Evolutionary conservation across 2,329 filamentous ascomycete species (phyloP), one percentile per base, ranked within the genome.

Genomic region (Aspergillus ibericus): DNA sequence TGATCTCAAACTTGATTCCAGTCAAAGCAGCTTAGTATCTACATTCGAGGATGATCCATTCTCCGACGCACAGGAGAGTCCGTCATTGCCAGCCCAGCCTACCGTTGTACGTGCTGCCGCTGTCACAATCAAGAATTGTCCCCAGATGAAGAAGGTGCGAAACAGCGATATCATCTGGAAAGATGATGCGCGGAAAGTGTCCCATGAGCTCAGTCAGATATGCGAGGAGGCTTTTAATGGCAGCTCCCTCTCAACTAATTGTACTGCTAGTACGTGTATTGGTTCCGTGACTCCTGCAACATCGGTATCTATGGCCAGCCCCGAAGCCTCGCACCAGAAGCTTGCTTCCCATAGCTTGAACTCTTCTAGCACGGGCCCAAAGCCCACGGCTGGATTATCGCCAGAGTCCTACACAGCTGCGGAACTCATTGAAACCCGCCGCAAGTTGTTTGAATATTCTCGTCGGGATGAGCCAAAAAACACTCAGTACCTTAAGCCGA

Each of bases 191-290:
- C 84, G 91, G 6, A 88, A 93, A 66, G 89, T 96, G 58, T 96
- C 92, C 66, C 86, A 85, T 67, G 92, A 92, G 67, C 87, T 97
- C 61, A 91, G 92, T 51, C 91, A 92, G 74, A 91, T 95, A 59
- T 96, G 93, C 69, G 93, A 98, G 69, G 91, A 95, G 68, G 93
- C 93, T 1, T 97, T 98, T 78, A 93, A 91, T 70, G 87, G 89
- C 66, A 82, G 78, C 55, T 88, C 82, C 0, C 74, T 83, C 20
- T 80, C 83, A 2, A 85, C 80, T 52, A 73, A 70, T 25, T 77
- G 77, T 3, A 82, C 80, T 1, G 77, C 78, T 8, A 77, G 72
- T 57, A 71, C 72, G 25, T 73, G 67, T 40, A 70, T 72, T 10
- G 77, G 75, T 29, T 78, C 78, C 57, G 80, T 84, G 35, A 85